A percentile compares a stretch with the other conserved stretches of the same genome.
Conservation (phyloP, 768 basidiomycete genomes). For the Epithele typhae region DNA sequence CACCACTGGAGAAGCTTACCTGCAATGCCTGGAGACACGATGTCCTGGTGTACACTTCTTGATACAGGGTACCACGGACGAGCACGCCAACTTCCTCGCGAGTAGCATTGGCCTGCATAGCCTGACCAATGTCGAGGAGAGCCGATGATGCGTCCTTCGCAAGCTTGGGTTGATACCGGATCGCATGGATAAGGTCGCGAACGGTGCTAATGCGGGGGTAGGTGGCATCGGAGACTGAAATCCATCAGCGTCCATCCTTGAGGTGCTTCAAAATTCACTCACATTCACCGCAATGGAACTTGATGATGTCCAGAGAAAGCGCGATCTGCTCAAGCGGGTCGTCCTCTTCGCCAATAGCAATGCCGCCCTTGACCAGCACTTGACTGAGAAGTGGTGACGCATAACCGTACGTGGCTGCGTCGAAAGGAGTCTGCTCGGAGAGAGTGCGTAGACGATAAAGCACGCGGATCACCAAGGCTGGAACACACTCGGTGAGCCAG, state of each 20-base stretch:
- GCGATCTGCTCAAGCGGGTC: slow-evolving; percentile 79
- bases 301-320: slow-evolving; percentile 63
- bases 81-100: slow-evolving; percentile 60
- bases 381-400: slow-evolving; percentile 68
- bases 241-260: background rate
- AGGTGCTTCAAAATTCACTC: slow-evolving; percentile 23
- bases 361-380: slow-evolving; percentile 66
- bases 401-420: slow-evolving; percentile 83
- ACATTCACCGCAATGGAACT: slow-evolving; percentile 75
- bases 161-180: slow-evolving; percentile 73
- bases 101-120: slow-evolving; percentile 63
- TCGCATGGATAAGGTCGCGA: slow-evolving; percentile 63
- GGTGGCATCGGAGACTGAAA: slow-evolving; percentile 57
- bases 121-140: slow-evolving; percentile 76
- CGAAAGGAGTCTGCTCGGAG: slow-evolving; percentile 78
- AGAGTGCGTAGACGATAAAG: slow-evolving; percentile 79
- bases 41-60: slow-evolving; percentile 84
- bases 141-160: slow-evolving; percentile 81
- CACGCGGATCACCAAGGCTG: slow-evolving; percentile 79
- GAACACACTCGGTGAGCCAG: background rate
- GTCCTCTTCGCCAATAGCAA: slow-evolving; percentile 62
- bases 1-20: slow-evolving; percentile 35
- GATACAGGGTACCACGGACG: slow-evolving; percentile 70
- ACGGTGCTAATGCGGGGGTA: slow-evolving; percentile 77
- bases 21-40: slow-evolving; percentile 89